Evolutionary conservation across 441 rosid species (phyloP).

Genomic region (Erysimum cheiri): DNA sequence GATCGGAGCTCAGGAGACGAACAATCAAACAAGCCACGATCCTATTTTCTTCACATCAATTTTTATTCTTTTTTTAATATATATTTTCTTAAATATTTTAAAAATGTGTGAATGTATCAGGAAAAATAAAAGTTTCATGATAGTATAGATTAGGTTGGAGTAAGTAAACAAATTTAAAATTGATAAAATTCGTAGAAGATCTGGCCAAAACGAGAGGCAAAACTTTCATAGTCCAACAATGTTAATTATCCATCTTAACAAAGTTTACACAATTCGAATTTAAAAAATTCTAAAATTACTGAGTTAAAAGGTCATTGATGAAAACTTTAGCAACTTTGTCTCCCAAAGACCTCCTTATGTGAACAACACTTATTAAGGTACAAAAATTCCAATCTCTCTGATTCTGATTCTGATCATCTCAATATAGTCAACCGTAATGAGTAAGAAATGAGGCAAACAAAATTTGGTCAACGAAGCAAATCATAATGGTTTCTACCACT

Average conservation of each 20-base stretch:
- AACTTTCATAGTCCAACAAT: not conserved
- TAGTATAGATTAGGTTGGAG: no score
- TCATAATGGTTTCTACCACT: constrained; percentile 91
- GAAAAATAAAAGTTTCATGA: no score
- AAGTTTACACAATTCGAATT: not conserved
- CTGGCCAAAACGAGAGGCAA: not conserved
- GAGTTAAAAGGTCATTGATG: not conserved
- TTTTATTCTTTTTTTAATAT: not conserved
- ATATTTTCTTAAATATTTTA: no score
- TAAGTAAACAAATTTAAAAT: not conserved
- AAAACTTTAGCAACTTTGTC: not conserved
- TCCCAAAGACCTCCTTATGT: constrained; percentile 1
- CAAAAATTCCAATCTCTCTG: not conserved
- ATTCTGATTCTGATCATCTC: not conserved
- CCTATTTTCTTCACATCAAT: constrained; percentile 5
- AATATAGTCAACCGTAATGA: not conserved
- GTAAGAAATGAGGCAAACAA: not conserved
- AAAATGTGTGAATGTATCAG: no score
- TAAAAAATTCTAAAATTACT: not conserved
- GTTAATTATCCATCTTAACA: not conserved
- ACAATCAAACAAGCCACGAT: constrained; percentile 17
- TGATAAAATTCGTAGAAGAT: not conserved
- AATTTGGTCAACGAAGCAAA: constrained; percentile 60
- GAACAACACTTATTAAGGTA: not conserved
- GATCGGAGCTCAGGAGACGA: constrained; percentile 21